Evolutionary conservation across 2,329 filamentous ascomycete species (phyloP).

Genomic region (Fusarium chaquense): DNA sequence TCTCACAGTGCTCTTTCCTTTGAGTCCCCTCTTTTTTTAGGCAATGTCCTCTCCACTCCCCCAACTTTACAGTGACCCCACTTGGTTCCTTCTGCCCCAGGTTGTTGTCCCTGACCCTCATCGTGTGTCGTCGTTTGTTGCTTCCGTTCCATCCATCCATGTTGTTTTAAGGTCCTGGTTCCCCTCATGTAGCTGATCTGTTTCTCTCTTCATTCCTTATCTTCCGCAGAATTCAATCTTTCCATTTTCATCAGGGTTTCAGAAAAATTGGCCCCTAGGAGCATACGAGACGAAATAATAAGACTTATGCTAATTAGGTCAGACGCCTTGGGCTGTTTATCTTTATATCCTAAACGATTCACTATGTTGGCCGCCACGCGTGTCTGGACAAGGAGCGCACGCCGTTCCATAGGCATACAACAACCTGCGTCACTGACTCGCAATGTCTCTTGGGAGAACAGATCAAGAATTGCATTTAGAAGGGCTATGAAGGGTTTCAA

Average conservation of each 20-base stretch:
- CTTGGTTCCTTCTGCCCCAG: constrained; percentile 32
- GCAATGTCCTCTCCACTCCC: constrained; percentile 31
- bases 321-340: no score
- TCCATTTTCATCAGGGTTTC: background rate
- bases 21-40: constrained; percentile 34
- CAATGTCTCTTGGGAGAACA: constrained; percentile 61
- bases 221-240: background rate
- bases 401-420: constrained; percentile 56
- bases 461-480: constrained; percentile 55
- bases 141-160: constrained; percentile 24
- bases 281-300: no score
- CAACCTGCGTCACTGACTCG: constrained; percentile 60
- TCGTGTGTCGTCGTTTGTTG: constrained; percentile 30
- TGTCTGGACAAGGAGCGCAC: constrained; percentile 54
- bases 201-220: constrained; percentile 12
- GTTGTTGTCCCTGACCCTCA: constrained; percentile 23
- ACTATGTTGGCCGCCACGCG: constrained; percentile 47
- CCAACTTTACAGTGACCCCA: constrained; percentile 36
- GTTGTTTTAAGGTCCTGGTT: constrained; percentile 28
- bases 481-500: constrained; percentile 54
- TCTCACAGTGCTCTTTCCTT: constrained; percentile 12
- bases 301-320: no score
- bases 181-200: constrained; percentile 31
- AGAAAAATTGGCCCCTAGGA: no score
- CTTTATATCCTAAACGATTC: background rate